Evolutionary conservation across 352 stramenopile species (phyloP).

Genomic region (Peronospora belbahrii): DNA sequence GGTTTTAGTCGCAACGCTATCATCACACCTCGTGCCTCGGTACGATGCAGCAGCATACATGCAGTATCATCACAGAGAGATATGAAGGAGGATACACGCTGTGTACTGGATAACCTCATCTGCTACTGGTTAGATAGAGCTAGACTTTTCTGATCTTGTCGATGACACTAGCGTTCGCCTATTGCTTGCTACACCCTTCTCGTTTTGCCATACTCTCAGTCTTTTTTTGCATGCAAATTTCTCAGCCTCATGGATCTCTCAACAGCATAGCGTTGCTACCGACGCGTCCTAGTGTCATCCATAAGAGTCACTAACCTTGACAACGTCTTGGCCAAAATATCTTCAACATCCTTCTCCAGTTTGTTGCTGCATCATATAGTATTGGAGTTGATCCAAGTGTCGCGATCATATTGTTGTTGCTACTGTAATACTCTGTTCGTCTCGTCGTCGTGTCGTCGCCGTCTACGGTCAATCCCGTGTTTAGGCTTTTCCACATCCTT

Average conservation of each 20-base stretch:
- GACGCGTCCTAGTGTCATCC: constrained; percentile 43
- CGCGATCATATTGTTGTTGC: too few species aligned
- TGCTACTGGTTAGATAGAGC: too few species aligned
- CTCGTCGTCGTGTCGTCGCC: too few species aligned
- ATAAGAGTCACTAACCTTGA: constrained; percentile 54
- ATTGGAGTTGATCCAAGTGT: constrained; percentile 22
- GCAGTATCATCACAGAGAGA: too few species aligned
- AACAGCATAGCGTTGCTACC: constrained; percentile 37
- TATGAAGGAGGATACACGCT: too few species aligned
- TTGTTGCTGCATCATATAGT: constrained; percentile 8
- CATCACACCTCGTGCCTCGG: neutral
- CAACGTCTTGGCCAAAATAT: constrained; percentile 6
- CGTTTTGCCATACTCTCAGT: too few species aligned
- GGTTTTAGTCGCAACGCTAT: neutral
- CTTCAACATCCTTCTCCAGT: constrained; percentile 8
- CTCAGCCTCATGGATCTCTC: constrained; percentile 20
- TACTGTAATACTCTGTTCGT: constrained; percentile 5
- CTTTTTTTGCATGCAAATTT: constrained; percentile 9
- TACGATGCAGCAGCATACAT: too few species aligned
- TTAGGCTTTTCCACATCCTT: constrained; percentile 12
- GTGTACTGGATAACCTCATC: too few species aligned
- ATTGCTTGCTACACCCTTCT: neutral
- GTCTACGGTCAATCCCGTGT: constrained; percentile 13
- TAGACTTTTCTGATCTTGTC: too few species aligned
- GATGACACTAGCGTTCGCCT: constrained; percentile 4